Percentiles rank a stretch among this genome's conserved stretches.
phyloP scores from a whole-genome alignment of 371 early-diverging fungal genomes.

The Basidiobolus heterosporus region DNA sequence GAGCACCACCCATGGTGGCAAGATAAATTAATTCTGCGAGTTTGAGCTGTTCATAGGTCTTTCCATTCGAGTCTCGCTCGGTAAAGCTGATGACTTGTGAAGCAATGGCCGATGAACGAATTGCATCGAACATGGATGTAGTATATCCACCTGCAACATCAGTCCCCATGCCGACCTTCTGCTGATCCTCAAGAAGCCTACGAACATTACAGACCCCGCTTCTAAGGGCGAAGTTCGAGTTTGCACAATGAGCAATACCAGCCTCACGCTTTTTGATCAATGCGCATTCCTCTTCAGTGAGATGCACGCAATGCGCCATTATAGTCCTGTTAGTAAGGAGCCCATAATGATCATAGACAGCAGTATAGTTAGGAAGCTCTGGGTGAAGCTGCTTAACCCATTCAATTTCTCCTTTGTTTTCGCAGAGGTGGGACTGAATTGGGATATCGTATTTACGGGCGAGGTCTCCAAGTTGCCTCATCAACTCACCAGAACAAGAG shows the following conservation, averaged over 20 bases:
- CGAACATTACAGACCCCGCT: conserved; percentile 73
- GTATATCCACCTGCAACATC: conserved; percentile 81
- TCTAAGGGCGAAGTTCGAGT: conserved; percentile 68
- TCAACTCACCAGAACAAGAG: conserved; percentile 47
- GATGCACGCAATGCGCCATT: conserved; percentile 87
- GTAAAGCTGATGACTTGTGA: conserved; percentile 29
- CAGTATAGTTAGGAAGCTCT: conserved; percentile 42
- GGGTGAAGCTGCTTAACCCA: conserved; percentile 59
- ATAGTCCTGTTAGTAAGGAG: conserved; percentile 50
- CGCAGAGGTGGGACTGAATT: conserved; percentile 72
- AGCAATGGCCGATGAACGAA: conserved; percentile 62
- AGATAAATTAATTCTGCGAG: conserved; percentile 60
- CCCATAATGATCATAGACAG: conserved; percentile 51
- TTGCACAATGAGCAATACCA: conserved; percentile 80
- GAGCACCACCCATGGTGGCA: conserved; percentile 81
- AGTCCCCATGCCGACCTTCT: conserved; percentile 81
- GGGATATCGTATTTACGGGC: conserved; percentile 47
- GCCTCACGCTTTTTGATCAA: conserved; percentile 36
- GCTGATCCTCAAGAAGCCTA: conserved; percentile 38
- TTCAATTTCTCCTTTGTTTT: conserved; percentile 56
- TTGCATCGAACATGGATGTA: conserved; percentile 67
- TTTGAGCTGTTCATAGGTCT: conserved; percentile 19
- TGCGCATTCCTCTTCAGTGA: conserved; percentile 47
- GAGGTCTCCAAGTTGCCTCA: conserved; percentile 49
- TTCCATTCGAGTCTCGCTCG: conserved; percentile 10